Evolutionary conservation across 352 stramenopile species (phyloP), one percentile per base, ranked within the genome.

Genomic region (Pythium aphanidermatum): DNA sequence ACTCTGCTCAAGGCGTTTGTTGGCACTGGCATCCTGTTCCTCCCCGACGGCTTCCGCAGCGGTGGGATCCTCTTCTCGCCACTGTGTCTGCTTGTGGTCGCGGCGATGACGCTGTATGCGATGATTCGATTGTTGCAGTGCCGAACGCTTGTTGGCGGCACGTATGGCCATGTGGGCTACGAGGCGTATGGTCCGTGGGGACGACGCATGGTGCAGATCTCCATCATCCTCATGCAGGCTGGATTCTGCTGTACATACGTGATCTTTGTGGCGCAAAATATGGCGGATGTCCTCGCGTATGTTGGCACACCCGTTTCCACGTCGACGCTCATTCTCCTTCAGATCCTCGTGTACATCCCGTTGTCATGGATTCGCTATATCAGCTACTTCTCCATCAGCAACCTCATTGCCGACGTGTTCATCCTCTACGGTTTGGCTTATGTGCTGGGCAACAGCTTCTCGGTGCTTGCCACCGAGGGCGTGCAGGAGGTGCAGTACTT

Each of bases 281-380:
- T 91, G 63, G 51, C 66, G 1, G 51, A 88, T n/a, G 79, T 91
- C 47, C 58, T 88, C 26, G 48, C 38, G n/a, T 87, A 80, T 47
- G 48, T 76, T 21, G 74, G 72, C 23, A 43, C 61, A 27, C 41
- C 40, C 3, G 36, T 84, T 2, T 51, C 71, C 17, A 59, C 57
- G 21, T 86, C 76, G 20, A 51, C 65, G 50, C 69, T 91, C 23
- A 85, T 91, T 25, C 21, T 91, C 49, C 59, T 87, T 8, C 79
- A 91, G 58, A 73, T 86, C 46, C 53, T 68, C 9, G 66, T 86
- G 11, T 80, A 91, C 56, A 83, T 89, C 26, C 79, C 79, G 31
- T 60, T 91, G 20, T 87, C 76, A 23, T 91, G 79, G 79, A 86
- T 91, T 46, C 74, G 79, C 12, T 87, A 89, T 63, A 88, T 89